Conservation (phyloP, 2,329 filamentous ascomycete species). For the Xylariaceae sp. region DNA sequence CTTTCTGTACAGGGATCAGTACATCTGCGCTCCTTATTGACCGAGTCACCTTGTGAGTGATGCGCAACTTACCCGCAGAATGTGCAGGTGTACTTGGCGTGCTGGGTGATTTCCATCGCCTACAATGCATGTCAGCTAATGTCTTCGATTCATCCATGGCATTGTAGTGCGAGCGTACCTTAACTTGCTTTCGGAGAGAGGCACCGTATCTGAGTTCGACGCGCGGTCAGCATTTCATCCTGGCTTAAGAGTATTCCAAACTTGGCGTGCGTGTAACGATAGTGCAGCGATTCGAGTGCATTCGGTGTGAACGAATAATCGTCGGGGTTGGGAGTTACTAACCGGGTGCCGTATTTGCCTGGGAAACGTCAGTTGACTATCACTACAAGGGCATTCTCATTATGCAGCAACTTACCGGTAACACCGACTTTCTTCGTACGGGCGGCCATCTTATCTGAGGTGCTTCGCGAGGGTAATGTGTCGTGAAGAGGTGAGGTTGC, state of each 20-base stretch:
- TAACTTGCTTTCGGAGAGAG: conserved; percentile 97
- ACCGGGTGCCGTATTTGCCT: conserved; percentile 90
- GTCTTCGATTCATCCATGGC: too few species aligned
- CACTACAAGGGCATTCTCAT: not conserved
- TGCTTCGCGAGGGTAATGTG: conserved; percentile 7
- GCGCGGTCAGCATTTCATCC: not conserved
- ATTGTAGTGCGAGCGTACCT: conserved; percentile 38
- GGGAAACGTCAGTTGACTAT: too few species aligned
- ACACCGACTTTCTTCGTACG: conserved; percentile 98
- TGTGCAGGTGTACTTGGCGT: conserved; percentile 79
- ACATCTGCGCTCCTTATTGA: too few species aligned
- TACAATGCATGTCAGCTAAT: too few species aligned
- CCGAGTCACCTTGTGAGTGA: too few species aligned
- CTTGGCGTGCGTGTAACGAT: not conserved
- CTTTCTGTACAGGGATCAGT: conserved; percentile 52
- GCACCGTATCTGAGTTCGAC: conserved; percentile 67
- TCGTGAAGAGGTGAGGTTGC: conserved; percentile 1
- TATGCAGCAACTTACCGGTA: conserved; percentile 57
- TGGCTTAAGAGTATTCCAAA: conserved; percentile 65
- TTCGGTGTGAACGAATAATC: conserved; percentile 1
- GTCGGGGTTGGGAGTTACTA: conserved; percentile 37
- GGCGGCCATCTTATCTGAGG: conserved; percentile 38
- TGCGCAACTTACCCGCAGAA: conserved; percentile 65
- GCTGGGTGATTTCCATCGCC: conserved; percentile 99
- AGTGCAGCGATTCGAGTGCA: not conserved